Conservation (phyloP, 495 filamentous ascomycete genomes). For the Penicillium angulare region DNA sequence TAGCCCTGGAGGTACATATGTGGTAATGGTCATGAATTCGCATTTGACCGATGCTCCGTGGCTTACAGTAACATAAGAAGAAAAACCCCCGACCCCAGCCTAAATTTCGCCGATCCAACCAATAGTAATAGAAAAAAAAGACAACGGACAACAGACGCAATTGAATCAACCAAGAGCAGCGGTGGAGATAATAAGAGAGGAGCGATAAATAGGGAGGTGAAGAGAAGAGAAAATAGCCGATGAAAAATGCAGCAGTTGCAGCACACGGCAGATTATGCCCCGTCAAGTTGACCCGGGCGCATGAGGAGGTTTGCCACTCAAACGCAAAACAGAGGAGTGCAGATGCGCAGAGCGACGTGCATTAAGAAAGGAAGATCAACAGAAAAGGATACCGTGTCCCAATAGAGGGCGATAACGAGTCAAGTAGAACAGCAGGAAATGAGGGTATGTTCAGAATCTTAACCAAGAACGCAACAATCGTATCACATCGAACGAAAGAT, state of each 20-base stretch:
- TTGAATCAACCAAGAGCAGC: background rate
- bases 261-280: background rate
- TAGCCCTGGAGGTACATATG: too few relatives aligned
- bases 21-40: too few relatives aligned
- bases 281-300: too few relatives aligned
- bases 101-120: slow-evolving; percentile 39
- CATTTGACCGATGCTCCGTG: slow-evolving; percentile 31
- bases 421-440: slow-evolving; percentile 6
- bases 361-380: slow-evolving; percentile 5
- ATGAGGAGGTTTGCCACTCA: too few relatives aligned
- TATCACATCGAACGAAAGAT: slow-evolving; percentile 26
- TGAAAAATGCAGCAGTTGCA: background rate
- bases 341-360: too few relatives aligned
- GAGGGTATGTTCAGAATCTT: slow-evolving; percentile 32
- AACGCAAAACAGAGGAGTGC: too few relatives aligned
- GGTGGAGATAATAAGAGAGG: background rate
- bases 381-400: background rate
- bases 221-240: background rate
- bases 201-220: background rate
- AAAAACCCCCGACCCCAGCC: slow-evolving; percentile 24
- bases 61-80: slow-evolving; percentile 1
- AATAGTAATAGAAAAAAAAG: slow-evolving; percentile 27
- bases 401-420: background rate
- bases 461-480: slow-evolving; percentile 25
- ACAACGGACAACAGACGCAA: slow-evolving; percentile 7